phyloP scores from a whole-genome alignment of 768 basidiomycete species.

The Podaxis sp. region DNA sequence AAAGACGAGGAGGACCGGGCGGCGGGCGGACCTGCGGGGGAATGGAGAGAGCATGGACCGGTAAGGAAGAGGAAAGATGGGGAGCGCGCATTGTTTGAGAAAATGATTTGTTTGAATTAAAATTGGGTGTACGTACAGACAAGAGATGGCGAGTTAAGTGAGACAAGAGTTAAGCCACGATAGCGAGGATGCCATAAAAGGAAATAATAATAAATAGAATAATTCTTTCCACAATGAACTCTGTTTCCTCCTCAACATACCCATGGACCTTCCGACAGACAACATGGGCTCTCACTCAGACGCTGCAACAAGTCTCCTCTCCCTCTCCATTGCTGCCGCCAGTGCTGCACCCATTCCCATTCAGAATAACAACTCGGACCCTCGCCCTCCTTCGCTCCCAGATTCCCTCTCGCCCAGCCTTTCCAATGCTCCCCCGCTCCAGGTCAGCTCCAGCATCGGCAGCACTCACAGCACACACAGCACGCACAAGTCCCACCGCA shows the following conservation, averaged over 20 bases:
- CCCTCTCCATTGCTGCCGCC: conserved; percentile 64
- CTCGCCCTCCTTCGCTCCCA: conserved; percentile 1
- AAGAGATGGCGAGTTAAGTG: background rate
- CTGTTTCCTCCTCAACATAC: background rate
- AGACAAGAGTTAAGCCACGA: background rate
- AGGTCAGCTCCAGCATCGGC: conserved; percentile 22
- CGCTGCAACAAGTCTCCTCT: conserved; percentile 61
- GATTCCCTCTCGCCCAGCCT: conserved; percentile 6
- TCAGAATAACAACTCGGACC: conserved; percentile 1
- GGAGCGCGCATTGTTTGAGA: background rate
- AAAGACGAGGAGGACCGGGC: background rate
- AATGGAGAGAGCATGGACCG: background rate
- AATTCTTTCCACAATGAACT: background rate
- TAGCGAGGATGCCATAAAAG: background rate
- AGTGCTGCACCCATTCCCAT: conserved; percentile 48
- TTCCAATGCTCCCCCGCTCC: conserved; percentile 6
- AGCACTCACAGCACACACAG: conserved; percentile 18
- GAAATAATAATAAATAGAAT: background rate
- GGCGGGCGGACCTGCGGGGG: background rate
- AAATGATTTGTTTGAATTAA: background rate
- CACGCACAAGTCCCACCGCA: conserved; percentile 54
- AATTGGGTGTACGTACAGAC: background rate
- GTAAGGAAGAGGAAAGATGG: background rate
- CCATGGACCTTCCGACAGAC: conserved; percentile 22
- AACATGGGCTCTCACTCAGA: conserved; percentile 22